Evolutionary conservation across 352 stramenopile species (phyloP).

Genomic region (Phytophthora boehmeriae): DNA sequence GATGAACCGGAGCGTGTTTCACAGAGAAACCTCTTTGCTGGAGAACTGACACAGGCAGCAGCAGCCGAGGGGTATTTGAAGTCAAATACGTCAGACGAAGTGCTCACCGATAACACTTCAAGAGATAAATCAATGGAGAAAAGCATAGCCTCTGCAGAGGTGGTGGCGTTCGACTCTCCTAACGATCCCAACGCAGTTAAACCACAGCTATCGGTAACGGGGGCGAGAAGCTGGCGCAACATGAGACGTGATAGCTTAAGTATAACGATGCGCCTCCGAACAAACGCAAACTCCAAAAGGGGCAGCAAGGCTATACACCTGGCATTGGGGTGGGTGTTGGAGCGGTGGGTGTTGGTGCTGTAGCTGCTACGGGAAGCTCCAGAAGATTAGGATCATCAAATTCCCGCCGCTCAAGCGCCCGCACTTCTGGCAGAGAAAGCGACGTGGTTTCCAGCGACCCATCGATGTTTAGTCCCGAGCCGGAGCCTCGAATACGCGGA

Average conservation of each 20-base stretch:
- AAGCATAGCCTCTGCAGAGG: constrained; percentile 11
- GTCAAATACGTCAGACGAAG: constrained; percentile 4
- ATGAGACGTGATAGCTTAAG: constrained; percentile 14
- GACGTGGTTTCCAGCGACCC: constrained; percentile 17
- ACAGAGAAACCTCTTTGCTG: constrained; percentile 52
- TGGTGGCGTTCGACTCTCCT: constrained; percentile 25
- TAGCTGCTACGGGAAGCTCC: constrained; percentile 16
- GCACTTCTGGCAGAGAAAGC: constrained; percentile 10
- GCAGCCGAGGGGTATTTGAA: neutral
- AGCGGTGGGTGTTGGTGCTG: constrained; percentile 15
- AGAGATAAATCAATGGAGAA: neutral
- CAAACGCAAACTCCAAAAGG: constrained; percentile 14
- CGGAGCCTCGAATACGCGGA: constrained; percentile 8
- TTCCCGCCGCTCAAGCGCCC: constrained; percentile 15
- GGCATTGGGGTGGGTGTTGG: constrained; percentile 25
- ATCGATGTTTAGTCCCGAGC: constrained; percentile 13
- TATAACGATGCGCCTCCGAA: constrained; percentile 22
- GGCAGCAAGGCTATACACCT: constrained; percentile 10
- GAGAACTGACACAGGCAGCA: constrained; percentile 8
- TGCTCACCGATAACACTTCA: neutral
- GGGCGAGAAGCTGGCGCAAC: constrained; percentile 59
- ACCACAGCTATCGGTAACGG: constrained; percentile 39
- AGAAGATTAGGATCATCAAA: constrained; percentile 1
- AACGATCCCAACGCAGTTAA: constrained; percentile 46
- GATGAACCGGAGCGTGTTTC: constrained; percentile 72